A percentile compares a stretch with the other conserved stretches of the same genome.
These are phyloP conservation scores for Tolypocladium tropicale DNA, from an alignment of 2,329 filamentous ascomycete species.

Conservation along the genomic window DNA sequence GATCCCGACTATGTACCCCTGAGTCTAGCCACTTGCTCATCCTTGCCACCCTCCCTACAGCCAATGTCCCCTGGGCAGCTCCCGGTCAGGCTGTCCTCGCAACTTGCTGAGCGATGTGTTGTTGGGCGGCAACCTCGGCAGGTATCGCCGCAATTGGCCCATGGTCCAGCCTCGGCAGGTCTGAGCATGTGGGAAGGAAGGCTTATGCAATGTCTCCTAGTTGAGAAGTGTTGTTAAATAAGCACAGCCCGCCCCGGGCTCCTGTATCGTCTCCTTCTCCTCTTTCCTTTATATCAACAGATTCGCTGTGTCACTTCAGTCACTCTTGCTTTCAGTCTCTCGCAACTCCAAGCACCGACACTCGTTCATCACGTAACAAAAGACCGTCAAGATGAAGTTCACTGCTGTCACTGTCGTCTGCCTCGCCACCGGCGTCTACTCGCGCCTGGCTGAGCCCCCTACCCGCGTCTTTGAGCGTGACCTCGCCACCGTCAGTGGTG, in stretches of 20 bases:
- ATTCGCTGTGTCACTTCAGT: not conserved
- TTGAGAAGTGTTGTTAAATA: not conserved
- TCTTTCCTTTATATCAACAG: not conserved
- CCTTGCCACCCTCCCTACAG: not conserved
- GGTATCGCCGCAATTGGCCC: not conserved
- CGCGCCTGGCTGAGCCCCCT: not conserved
- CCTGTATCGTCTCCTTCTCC: not conserved
- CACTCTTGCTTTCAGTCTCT: not conserved
- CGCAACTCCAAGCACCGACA: slow-evolving; percentile 1
- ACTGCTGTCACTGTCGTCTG: slow-evolving; percentile 4
- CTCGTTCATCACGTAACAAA: slow-evolving; percentile 5
- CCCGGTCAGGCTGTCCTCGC: not conserved
- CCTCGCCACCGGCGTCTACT: slow-evolving; percentile 6
- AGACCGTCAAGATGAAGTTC: slow-evolving; percentile 10
- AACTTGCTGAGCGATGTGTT: not conserved
- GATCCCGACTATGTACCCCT: not conserved
- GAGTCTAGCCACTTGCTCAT: not conserved
- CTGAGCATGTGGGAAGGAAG: not conserved
- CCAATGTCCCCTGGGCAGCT: not conserved
- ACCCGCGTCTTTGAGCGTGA: slow-evolving; percentile 5
- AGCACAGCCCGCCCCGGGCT: not conserved
- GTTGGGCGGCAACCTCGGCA: not conserved
- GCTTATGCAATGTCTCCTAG: not conserved
- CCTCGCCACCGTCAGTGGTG: slow-evolving; percentile 4
- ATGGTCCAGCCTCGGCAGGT: not conserved